Percentiles rank a stretch among this genome's conserved stretches.
These are phyloP conservation scores for Malassezia pachydermatis DNA, from an alignment of 1,284 basidiomycete genomes.

Conservation along the genomic window DNA sequence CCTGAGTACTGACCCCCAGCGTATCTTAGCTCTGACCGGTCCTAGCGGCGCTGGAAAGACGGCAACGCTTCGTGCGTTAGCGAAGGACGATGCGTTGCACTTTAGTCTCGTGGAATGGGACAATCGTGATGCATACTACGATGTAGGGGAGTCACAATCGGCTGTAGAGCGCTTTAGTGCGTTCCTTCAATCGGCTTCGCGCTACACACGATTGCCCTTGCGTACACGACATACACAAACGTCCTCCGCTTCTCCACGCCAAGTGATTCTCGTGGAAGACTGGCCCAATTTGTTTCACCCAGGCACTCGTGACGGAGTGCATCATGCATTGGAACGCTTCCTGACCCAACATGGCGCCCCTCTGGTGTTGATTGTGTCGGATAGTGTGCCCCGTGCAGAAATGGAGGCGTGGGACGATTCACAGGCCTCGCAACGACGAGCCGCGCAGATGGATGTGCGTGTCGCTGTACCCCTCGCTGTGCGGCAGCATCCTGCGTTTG, in stretches of 20 bases:
- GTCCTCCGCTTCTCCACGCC: constrained; percentile 12
- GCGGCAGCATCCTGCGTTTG: constrained; percentile 58
- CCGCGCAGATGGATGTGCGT: constrained; percentile 56
- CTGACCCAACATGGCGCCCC: constrained; percentile 50
- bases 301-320: constrained; percentile 65
- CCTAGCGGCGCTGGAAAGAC: constrained; percentile 87
- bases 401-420: constrained; percentile 52
- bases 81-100: constrained; percentile 57
- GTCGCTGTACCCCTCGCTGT: constrained; percentile 59
- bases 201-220: constrained; percentile 24
- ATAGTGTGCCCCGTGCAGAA: constrained; percentile 55
- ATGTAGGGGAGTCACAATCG: constrained; percentile 5
- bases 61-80: constrained; percentile 65
- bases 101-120: constrained; percentile 80
- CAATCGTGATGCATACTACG: constrained; percentile 49
- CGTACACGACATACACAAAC: neutral
- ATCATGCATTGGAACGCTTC: constrained; percentile 55
- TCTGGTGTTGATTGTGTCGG: constrained; percentile 72
- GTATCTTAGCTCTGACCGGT: constrained; percentile 74
- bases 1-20: constrained; percentile 22
- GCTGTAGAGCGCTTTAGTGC: constrained; percentile 29
- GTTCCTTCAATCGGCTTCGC: constrained; percentile 26
- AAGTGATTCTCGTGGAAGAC: constrained; percentile 74
- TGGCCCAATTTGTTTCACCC: constrained; percentile 66
- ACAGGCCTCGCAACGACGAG: constrained; percentile 49